A percentile compares a stretch with the other conserved stretches of the same genome.
Conservation (phyloP, 257 asterid species). For the Buddleja alternifolia region DNA sequence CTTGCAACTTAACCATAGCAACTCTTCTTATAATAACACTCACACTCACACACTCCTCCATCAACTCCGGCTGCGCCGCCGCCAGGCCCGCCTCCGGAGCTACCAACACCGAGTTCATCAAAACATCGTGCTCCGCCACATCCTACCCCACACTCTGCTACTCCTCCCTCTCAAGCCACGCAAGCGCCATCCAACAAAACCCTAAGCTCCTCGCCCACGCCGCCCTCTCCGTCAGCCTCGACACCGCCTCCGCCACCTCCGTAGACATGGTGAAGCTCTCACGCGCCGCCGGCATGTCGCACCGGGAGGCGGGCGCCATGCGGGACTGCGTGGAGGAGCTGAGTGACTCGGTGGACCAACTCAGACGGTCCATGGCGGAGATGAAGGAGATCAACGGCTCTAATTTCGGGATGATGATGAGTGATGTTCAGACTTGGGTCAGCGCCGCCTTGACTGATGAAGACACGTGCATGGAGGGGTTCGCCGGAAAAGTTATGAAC, state of each 20-base stretch:
- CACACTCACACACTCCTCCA: conserved; percentile 22
- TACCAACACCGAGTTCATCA: conserved; percentile 52
- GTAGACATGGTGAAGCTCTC: conserved; percentile 45
- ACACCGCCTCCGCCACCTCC: conserved; percentile 49
- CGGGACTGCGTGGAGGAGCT: conserved; percentile 72
- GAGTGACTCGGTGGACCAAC: conserved; percentile 48
- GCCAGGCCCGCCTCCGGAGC: conserved; percentile 31
- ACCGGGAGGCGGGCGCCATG: conserved; percentile 64
- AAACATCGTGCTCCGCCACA: conserved; percentile 63
- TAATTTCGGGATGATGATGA: conserved; percentile 43
- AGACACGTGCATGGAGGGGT: conserved; percentile 73
- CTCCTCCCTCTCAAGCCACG: conserved; percentile 57
- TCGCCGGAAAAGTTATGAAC: conserved; percentile 46
- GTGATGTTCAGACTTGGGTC: conserved; percentile 73
- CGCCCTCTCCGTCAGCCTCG: conserved; percentile 58
- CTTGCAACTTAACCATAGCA: conserved; percentile 13
- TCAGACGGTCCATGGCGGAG: conserved; percentile 50
- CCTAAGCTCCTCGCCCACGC: conserved; percentile 56
- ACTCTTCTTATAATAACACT: conserved; percentile 30
- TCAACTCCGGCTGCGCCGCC: conserved; percentile 23
- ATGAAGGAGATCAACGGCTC: conserved; percentile 43
- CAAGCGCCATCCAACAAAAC: conserved; percentile 46
- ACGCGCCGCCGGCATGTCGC: conserved; percentile 40
- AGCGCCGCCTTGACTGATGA: conserved; percentile 86
- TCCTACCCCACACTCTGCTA: conserved; percentile 70